Evolutionary conservation across 176 grass and related monocot species (phyloP).

Genomic region (Urochloa ruziziensis): DNA sequence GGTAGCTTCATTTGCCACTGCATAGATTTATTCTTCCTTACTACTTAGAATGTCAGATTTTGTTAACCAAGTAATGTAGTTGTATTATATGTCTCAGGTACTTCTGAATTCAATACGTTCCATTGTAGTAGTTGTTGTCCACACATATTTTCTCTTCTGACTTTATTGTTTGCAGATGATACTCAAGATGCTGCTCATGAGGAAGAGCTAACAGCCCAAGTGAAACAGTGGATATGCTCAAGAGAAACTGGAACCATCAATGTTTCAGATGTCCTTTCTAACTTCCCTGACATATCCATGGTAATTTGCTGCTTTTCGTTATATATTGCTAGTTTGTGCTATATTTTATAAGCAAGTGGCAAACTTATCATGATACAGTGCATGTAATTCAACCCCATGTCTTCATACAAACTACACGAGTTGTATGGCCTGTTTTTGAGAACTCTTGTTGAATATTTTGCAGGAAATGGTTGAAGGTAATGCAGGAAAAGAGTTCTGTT

Average conservation of each 20-base stretch:
- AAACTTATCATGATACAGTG: not conserved
- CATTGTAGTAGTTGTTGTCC: not conserved
- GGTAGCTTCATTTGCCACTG: constrained; percentile 9
- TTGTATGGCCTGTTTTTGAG: constrained; percentile 23
- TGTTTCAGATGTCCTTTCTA: constrained; percentile 72
- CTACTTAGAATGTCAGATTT: not conserved
- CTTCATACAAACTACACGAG: not conserved
- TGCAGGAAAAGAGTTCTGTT: constrained; percentile 1
- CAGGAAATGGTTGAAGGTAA: constrained; percentile 93
- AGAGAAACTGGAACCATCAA: constrained; percentile 46
- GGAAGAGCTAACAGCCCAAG: constrained; percentile 60
- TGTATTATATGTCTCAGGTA: not conserved
- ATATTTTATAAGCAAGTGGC: not conserved
- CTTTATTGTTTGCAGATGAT: constrained; percentile 61
- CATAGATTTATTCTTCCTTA: constrained; percentile 3
- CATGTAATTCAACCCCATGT: constrained; percentile 16
- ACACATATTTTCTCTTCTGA: constrained; percentile 10
- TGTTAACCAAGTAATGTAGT: not conserved
- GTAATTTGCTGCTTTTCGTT: constrained; percentile 37
- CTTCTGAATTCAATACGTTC: not conserved
- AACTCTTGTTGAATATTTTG: constrained; percentile 35
- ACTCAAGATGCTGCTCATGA: constrained; percentile 90
- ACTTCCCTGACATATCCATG: constrained; percentile 77
- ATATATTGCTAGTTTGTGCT: constrained; percentile 3
- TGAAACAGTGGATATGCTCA: constrained; percentile 80